Evolutionary conservation across 164 flowering plant genomes (phyloP).

Genomic region (Cinnamomum chago): DNA sequence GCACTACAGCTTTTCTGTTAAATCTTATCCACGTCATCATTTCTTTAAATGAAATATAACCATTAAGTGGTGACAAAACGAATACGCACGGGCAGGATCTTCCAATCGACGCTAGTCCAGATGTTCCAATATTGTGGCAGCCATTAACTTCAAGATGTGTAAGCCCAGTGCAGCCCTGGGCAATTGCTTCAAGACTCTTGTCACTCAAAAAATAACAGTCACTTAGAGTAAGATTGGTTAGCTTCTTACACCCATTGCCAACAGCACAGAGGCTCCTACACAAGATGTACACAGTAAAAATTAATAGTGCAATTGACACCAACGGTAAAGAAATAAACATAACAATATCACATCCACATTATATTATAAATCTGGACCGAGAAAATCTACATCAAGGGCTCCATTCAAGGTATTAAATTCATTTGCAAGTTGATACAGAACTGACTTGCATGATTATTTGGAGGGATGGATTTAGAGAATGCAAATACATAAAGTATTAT

Average conservation of each 20-base stretch:
- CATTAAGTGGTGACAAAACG: not conserved
- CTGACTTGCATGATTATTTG: not conserved
- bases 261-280: constrained; percentile 80
- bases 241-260: constrained; percentile 77
- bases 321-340: too few species aligned
- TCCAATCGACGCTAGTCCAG: constrained; percentile 76
- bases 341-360: too few species aligned
- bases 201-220: constrained; percentile 82
- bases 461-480: not conserved
- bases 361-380: too few species aligned
- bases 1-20: not conserved
- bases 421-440: not conserved
- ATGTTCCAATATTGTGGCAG: constrained; percentile 81
- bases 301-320: not conserved
- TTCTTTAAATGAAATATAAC: too few species aligned
- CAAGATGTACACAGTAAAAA: constrained; percentile 11
- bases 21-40: not conserved
- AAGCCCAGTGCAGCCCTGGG: constrained; percentile 72
- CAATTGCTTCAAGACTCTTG: constrained; percentile 75
- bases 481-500: not conserved
- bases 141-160: constrained; percentile 90
- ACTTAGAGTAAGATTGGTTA: constrained; percentile 67
- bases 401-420: not conserved
- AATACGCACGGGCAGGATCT: constrained; percentile 65
- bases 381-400: not conserved